Evolutionary conservation across 139 green algal species (phyloP).

Genomic region (Eudorina sp.): DNA sequence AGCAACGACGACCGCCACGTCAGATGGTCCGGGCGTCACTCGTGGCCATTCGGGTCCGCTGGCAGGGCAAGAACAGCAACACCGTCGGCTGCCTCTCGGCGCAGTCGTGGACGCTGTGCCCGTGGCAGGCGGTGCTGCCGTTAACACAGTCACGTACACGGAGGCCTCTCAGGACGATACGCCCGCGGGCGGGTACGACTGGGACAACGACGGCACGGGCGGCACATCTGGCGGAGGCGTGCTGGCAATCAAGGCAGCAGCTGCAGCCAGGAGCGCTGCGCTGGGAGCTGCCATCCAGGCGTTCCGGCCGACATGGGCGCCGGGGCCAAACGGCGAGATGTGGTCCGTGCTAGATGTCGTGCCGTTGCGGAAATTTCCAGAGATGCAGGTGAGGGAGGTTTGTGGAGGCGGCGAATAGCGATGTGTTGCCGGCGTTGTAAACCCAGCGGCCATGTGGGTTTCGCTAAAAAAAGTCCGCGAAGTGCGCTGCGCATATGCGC

Average conservation of each 20-base stretch:
- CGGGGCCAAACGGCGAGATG: not conserved
- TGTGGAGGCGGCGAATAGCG: no score
- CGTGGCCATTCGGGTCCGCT: no score
- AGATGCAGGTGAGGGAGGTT: conserved; percentile 32
- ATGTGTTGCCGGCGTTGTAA: no score
- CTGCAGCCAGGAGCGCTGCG: not conserved
- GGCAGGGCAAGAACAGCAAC: no score
- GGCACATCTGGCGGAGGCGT: not conserved
- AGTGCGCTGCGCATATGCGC: no score
- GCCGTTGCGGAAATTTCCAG: conserved; percentile 37
- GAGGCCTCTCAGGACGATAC: not conserved
- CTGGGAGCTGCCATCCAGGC: not conserved
- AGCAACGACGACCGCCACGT: not conserved
- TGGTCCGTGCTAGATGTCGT: conserved; percentile 47
- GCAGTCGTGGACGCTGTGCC: not conserved
- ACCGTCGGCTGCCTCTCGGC: not conserved
- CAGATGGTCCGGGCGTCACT: no score
- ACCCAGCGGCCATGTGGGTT: no score
- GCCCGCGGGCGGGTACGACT: not conserved
- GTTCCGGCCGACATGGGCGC: conserved; percentile 22
- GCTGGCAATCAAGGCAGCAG: not conserved
- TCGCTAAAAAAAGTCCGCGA: no score
- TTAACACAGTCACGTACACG: no score
- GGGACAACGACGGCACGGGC: not conserved
- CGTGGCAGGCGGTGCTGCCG: not conserved